Evolutionary conservation across 2,329 filamentous ascomycete genomes (phyloP), one percentile per base, ranked within the genome.

Genomic region (Grosmannia clavigera): DNA sequence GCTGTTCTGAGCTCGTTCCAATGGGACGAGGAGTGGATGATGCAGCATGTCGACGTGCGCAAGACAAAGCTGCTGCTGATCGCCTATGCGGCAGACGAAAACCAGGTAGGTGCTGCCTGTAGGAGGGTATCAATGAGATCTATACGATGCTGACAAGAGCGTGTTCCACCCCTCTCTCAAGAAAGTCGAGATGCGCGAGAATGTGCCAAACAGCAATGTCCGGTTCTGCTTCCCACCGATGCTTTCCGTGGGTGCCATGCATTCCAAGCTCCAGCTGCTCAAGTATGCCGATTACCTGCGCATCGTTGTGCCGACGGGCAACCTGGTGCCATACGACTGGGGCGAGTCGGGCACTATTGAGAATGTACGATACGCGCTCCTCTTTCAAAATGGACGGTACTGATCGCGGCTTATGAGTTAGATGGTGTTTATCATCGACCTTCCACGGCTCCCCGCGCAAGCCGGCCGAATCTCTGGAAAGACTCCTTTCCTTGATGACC

Each of bases 221-320:
- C 81, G 81, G 25, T 85, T 85, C 60, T 91, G 89, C 69, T 96
- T 97, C 68, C 92, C 92, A 19, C 80, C 81, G 2, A 92, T 96
- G 88, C n/a, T 22, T 50, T 81, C 83, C 1, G 76, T 81, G 6
- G 86, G 85, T 29, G 85, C 80, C 66, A 96, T 97, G 91, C 94
- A 97, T 72, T 95, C 90, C 57, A 97, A 99, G 70, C 77, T 97
- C 52, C 92, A 95, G 80, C 73, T 97, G 1, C 78, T 97, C n/a
- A 92, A 91, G 66, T 89, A 90, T 66, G 74, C 81, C 0, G 74
- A 74, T 1, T 85, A 91, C 69, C 72, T 96, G 19, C 83, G 94
- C 7, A 78, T 99, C 53, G 92, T 87, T 1, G 77, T 97, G 2
- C 91, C 94, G 0, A 92, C 87, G 3, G 94, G 91, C 1, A 99